Evolutionary conservation across 2,329 filamentous ascomycete species (phyloP).

Genomic region (Escovopsis sp.): DNA sequence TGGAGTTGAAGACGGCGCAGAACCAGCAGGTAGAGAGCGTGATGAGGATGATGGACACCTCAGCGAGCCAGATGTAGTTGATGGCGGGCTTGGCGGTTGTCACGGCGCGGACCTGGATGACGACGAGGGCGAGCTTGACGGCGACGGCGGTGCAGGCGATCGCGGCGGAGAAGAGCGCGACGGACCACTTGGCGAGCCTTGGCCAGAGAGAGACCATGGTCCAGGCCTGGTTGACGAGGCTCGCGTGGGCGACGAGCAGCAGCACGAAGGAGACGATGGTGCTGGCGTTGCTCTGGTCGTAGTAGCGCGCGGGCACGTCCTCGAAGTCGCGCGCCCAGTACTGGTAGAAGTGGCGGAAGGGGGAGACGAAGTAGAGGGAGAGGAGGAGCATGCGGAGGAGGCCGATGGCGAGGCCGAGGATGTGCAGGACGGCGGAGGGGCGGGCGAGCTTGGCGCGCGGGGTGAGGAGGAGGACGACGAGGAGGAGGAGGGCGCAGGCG

Average conservation of each 20-base stretch:
- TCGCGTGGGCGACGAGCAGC: constrained; percentile 27
- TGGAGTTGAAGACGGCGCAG: constrained; percentile 38
- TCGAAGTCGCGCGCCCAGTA: constrained; percentile 39
- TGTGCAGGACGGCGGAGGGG: constrained; percentile 50
- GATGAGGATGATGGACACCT: constrained; percentile 24
- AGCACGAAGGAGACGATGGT: constrained; percentile 29
- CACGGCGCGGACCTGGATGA: constrained; percentile 21
- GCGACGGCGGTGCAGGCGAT: constrained; percentile 19
- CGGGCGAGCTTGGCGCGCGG: constrained; percentile 48
- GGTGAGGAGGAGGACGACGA: constrained; percentile 53
- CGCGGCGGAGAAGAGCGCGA: constrained; percentile 18
- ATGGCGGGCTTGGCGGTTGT: constrained; percentile 11
- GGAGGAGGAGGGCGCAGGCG: constrained; percentile 46
- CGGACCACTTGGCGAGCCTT: constrained; percentile 14
- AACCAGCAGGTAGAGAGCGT: constrained; percentile 33
- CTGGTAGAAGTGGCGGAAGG: constrained; percentile 46
- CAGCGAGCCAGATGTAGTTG: constrained; percentile 20
- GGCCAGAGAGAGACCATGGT: constrained; percentile 36
- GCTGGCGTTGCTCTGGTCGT: constrained; percentile 20
- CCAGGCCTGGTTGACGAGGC: constrained; percentile 37
- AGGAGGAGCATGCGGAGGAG: constrained; percentile 42
- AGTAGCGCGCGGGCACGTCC: constrained; percentile 25
- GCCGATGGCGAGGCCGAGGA: constrained; percentile 43
- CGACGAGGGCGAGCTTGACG: constrained; percentile 18
- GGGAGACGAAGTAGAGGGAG: constrained; percentile 42